A percentile compares a stretch with the other conserved stretches of the same genome.
phyloP scores from a whole-genome alignment of 2,329 filamentous ascomycete genomes.

The Aspergillus pseudotamarii region DNA sequence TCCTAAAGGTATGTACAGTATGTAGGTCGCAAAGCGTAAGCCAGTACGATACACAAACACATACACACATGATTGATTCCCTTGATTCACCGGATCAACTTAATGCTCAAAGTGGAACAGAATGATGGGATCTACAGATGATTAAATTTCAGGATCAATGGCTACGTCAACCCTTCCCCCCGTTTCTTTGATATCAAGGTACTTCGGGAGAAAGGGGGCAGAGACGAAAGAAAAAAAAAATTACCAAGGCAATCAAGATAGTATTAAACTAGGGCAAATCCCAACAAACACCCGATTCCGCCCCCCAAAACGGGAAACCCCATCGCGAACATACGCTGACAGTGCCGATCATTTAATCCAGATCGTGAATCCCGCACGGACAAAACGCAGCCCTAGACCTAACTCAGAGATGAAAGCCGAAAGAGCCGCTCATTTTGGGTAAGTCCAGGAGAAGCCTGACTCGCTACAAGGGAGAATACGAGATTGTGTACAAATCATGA shows the following conservation, averaged over 20 bases:
- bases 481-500: background rate
- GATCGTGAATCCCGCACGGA: background rate
- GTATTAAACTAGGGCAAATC: no score
- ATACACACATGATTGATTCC: no score
- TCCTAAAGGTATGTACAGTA: no score
- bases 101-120: background rate
- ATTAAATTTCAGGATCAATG: background rate
- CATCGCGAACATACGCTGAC: background rate
- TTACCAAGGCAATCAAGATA: no score
- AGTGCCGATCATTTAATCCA: background rate
- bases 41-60: background rate
- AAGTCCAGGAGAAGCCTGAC: background rate
- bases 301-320: background rate
- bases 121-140: background rate
- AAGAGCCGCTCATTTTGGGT: background rate
- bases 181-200: background rate
- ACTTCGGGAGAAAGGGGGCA: background rate
- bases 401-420: background rate
- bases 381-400: background rate
- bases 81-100: background rate
- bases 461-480: background rate
- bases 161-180: background rate
- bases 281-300: background rate
- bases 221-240: background rate
- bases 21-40: background rate